Conservation (phyloP, 257 asterid genomes). For the Solanum arcanum region DNA sequence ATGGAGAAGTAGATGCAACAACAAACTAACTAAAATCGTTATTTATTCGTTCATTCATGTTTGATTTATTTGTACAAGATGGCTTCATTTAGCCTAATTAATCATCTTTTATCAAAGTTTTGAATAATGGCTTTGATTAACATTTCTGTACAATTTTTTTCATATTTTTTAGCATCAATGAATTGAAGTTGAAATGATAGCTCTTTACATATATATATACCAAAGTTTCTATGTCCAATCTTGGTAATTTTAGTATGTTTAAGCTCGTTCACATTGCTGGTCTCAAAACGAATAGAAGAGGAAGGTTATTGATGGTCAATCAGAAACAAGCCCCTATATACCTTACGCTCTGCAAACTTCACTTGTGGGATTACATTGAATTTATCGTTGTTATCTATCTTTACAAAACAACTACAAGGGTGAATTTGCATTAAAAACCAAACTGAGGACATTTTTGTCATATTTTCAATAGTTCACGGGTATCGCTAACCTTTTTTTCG, state of each 20-base stretch:
- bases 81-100: conserved; percentile 25
- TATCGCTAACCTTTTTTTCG: too few species aligned
- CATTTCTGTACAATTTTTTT: background rate
- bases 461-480: too few species aligned
- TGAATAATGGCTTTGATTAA: conserved; percentile 6
- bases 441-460: background rate
- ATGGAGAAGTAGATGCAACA: background rate
- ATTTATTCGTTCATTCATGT: conserved; percentile 30
- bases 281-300: background rate
- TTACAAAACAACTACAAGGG: background rate
- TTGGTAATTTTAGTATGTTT: accelerated
- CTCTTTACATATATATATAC: background rate
- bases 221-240: background rate
- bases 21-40: conserved; percentile 22
- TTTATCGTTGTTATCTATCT: background rate
- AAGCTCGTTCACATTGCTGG: background rate
- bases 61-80: conserved; percentile 10
- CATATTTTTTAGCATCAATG: background rate
- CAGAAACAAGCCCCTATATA: background rate
- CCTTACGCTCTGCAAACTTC: accelerated
- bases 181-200: background rate
- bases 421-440: background rate
- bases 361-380: too few species aligned
- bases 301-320: background rate
- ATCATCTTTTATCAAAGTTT: conserved; percentile 22